Evolutionary conservation across 495 filamentous ascomycete species (phyloP).

Genomic region (Talaromyces stipitatus): DNA sequence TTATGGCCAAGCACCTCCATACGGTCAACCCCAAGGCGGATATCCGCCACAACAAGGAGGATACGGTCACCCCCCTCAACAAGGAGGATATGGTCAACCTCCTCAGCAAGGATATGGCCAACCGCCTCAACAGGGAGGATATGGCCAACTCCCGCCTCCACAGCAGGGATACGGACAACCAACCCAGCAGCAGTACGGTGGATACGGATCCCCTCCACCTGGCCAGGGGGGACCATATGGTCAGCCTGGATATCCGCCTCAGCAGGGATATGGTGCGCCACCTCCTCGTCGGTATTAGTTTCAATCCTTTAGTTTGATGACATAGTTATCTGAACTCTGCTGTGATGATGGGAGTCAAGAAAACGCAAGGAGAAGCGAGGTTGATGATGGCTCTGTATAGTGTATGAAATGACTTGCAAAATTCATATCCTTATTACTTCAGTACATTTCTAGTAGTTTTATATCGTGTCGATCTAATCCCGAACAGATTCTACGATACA

Average conservation of each 20-base stretch:
- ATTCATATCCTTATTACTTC: neutral
- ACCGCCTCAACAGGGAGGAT: constrained; percentile 13
- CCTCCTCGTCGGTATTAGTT: constrained; percentile 1
- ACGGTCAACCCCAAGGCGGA: neutral
- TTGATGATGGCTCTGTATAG: neutral
- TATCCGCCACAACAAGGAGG: constrained; percentile 16
- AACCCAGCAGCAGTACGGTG: constrained; percentile 6
- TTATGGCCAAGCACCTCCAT: constrained; percentile 1
- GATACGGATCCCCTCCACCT: constrained; percentile 10
- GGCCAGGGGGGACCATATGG: neutral
- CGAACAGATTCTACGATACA: too few species aligned
- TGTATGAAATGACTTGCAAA: neutral
- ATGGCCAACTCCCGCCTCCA: constrained; percentile 16
- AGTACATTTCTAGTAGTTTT: too few species aligned
- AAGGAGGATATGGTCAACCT: constrained; percentile 17
- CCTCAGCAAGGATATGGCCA: constrained; percentile 19
- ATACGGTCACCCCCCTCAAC: constrained; percentile 9
- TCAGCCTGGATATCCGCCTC: constrained; percentile 11
- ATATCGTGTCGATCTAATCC: too few species aligned
- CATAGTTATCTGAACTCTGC: neutral
- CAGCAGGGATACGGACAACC: constrained; percentile 6
- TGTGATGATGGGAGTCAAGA: neutral
- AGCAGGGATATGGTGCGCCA: constrained; percentile 9
- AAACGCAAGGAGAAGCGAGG: neutral
- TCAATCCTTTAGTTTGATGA: neutral